Evolutionary conservation across 2,329 filamentous ascomycete genomes (phyloP), one percentile per base, ranked within the genome.

Genomic region (Paraphoma sp.): DNA sequence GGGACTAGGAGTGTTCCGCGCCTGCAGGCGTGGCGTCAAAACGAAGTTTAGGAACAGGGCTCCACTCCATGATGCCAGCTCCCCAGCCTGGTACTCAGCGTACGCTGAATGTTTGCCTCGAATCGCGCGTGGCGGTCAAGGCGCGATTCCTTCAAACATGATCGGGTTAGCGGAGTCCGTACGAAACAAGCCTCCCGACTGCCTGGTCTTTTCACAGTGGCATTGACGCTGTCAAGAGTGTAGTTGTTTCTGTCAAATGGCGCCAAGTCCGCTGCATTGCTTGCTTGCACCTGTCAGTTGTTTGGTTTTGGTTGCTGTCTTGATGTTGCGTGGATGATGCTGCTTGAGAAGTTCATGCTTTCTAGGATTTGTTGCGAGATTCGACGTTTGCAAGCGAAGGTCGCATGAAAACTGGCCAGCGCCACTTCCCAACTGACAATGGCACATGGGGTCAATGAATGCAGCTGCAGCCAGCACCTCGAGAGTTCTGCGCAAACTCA

Each of bases 141-240:
- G 48, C 50, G 53, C 54, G 53, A 56, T 53, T 60, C 44, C 58
- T 29, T 43, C 50, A 44, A 23, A 43, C 46, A 43, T 44, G 48
- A 51, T 43, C 28, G 52, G 53, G 51, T 55, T 53, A 63, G 55
- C 48, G 52, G 45, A 30, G 43, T 10, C 28, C 23, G 49, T 54
- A 46, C 68, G 69, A 69, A 71, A 68, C 66, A 53, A 60, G 57
- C 54, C 59, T 56, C 53, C 45, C 48, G 54, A 31, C 44, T 47
- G 51, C 61, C 56, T 63, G 49, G 46, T 42, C 61, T 53, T 45
- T 65, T 56, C 46, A 30, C 30, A 51, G 49, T 45, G 44, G 48
- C 48, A 55, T 48, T 56, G 54, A 48, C 58, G 56, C 57, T 29
- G 64, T 67, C 67, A 70, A 72, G 68, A 29, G 14, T 12, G 48